Base-by-base conservation (phyloP, 2,329 filamentous ascomycete genomes). In the Bipolaris oryzae region DNA sequence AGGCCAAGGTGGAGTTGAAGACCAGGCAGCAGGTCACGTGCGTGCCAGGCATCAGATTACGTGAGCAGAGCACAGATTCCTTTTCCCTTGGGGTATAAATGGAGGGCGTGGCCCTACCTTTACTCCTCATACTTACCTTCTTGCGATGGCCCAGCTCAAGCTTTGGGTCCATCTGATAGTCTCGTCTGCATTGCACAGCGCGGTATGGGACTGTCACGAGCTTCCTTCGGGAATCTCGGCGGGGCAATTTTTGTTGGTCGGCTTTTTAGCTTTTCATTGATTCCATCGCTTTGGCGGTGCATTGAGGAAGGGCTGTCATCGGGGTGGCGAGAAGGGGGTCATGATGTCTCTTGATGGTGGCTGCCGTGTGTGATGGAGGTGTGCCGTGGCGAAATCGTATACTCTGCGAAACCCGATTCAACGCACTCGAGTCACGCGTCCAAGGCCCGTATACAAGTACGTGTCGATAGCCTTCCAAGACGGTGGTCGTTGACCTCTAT, bases 101-200 rank as follows among this genome's bases (percentile, higher is more conserved):
- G 28, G 18, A 20, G 34, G 47, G 15, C 41, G 18, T 35, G 34
- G 11, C 33, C 15, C 47, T 1, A 7, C 7, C 16, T 25, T 28
- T 18, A 5, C 21, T 28, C 23, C 7, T 7, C 62, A 68, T 69
- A 68, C 65, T 68, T 68, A 74, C 72, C 72, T 75, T 75, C 66
- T 73, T 67, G 68, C 62, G 68, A 69, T 61, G 57, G 51, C 66
- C 60, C 62, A 61, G 73, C 62, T 74, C 73, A 75, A 62, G 65
- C 63, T 63, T 67, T 60, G 61, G 63, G 67, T 62, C 58, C 58
- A 58, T 69, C 70, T 68, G 66, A 60, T 55, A 61, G 65, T 62
- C 63, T 68, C 63, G 64, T 66, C 71, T 75, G 66, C 72, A 75
- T 75, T 74, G 73, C 72, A 75, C 73, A 75, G 63, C 72, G 72